These are phyloP conservation scores for Thinopyrum elongatum DNA, from an alignment of 176 grass and related monocot species.

Conservation along the genomic window DNA sequence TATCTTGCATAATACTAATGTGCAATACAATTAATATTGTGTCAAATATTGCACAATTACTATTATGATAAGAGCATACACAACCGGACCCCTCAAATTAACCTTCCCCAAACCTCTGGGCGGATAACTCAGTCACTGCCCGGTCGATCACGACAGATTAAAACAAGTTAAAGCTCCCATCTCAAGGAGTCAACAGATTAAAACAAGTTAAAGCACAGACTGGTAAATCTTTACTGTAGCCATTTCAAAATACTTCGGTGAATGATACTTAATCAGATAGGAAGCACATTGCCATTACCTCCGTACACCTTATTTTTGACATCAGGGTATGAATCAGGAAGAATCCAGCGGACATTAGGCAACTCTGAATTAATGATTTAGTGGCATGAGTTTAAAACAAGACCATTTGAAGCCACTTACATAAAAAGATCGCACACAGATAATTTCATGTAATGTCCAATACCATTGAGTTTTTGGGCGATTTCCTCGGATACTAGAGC, in stretches of 20 bases:
- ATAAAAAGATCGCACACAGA: slow-evolving; percentile 3
- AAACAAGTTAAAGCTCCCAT: not conserved
- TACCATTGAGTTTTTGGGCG: slow-evolving; percentile 76
- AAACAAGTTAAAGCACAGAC: not conserved
- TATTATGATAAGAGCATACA: too few relatives aligned
- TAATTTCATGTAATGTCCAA: not conserved
- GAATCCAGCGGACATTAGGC: slow-evolving; percentile 77
- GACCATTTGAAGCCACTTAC: not conserved
- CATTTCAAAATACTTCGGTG: too few relatives aligned
- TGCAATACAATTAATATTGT: too few relatives aligned
- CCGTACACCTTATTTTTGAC: slow-evolving; percentile 83
- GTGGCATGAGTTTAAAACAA: not conserved
- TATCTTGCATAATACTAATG: too few relatives aligned
- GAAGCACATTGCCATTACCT: slow-evolving; percentile 42
- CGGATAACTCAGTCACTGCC: too few relatives aligned
- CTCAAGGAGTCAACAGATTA: not conserved
- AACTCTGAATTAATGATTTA: slow-evolving; percentile 45
- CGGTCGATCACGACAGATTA: not conserved
- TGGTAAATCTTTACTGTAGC: too few relatives aligned
- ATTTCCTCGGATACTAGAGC: slow-evolving; percentile 76
- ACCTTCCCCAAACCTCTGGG: too few relatives aligned
- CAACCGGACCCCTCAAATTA: too few relatives aligned
- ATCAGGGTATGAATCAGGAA: slow-evolving; percentile 89
- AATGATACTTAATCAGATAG: not conserved
- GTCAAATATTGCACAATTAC: too few relatives aligned